Evolutionary conservation across 257 asterid genomes (phyloP).

Genomic region (Dorcoceras hygrometricum): DNA sequence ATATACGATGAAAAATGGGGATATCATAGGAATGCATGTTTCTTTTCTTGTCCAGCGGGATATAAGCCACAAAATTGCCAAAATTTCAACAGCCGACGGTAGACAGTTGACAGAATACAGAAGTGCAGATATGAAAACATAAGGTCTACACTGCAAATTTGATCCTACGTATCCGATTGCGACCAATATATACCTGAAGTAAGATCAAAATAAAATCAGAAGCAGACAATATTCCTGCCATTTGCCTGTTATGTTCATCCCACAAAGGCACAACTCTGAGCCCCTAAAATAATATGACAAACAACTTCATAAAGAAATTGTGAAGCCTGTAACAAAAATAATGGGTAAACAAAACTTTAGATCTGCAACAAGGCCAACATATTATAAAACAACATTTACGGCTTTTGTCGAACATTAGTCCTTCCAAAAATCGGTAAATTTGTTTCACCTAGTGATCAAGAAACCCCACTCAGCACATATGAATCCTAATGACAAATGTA

Average conservation of each 20-base stretch:
- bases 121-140: background rate
- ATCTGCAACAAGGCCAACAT: background rate
- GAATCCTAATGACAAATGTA: background rate
- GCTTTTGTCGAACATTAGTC: background rate
- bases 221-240: slow-evolving; percentile 68
- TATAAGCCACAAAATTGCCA: background rate
- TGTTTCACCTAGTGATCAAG: background rate
- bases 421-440: background rate
- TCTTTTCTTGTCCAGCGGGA: background rate
- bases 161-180: background rate
- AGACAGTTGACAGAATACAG: too few species aligned
- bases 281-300: slow-evolving; percentile 37
- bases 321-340: background rate
- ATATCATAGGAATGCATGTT: background rate
- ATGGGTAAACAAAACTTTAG: background rate
- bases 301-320: slow-evolving; percentile 12
- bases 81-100: background rate
- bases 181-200: slow-evolving; percentile 41
- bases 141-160: background rate
- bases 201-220: slow-evolving; percentile 65
- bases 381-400: background rate
- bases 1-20: background rate
- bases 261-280: slow-evolving; percentile 52
- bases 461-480: background rate
- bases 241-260: slow-evolving; percentile 41